Evolutionary conservation across 495 filamentous ascomycete genomes (phyloP), one percentile per base, ranked within the genome.

Genomic region (Cudoniella acicularis): DNA sequence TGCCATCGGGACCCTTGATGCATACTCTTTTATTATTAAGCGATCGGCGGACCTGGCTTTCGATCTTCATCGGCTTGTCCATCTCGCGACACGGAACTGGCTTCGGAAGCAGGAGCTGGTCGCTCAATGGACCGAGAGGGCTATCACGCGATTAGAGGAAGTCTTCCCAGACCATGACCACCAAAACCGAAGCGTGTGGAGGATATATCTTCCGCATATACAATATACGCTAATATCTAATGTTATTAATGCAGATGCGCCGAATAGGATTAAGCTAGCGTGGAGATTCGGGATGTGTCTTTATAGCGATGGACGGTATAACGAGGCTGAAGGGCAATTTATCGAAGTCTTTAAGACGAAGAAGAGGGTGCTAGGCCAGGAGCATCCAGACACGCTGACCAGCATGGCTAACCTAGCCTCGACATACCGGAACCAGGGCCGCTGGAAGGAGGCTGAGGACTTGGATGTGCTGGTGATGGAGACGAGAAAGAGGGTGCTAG

Each of bases 1-100:
- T 42, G 72, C 73, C 10, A 49, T 79, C 0, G 73, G 77, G 10
- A 69, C 70, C 0, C 54, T 80, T 2, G 70, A 71, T 42, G 69
- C 74, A n/a, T n/a, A n/a, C n/a, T n/a, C n/a, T n/a, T n/a, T n/a
- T n/a, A n/a, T n/a, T n/a, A n/a, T n/a, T n/a, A 0, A 77, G 70
- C 36, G 43, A 2, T 16, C 21, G 3, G 43, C 1, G 40, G 59
- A 47, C 27, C 9, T 20, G 23, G 30, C 25, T 2, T n/a, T 74
- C n/a, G 63, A 72, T 41, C 57, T 80, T 55, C 78, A 81, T 67
- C 66, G 75, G 26, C 63, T 81, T 10, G 76, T 81, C 27, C 74
- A 79, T 54, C 43, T 80, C 11, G 69, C 70, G 11, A 71, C 68
- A 2, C 72, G 66, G 30, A 77, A 70, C 52, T 79, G 75, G 77